phyloP scores from a whole-genome alignment of 73 alveolate species.

The Durusdinium trenchii region DNA sequence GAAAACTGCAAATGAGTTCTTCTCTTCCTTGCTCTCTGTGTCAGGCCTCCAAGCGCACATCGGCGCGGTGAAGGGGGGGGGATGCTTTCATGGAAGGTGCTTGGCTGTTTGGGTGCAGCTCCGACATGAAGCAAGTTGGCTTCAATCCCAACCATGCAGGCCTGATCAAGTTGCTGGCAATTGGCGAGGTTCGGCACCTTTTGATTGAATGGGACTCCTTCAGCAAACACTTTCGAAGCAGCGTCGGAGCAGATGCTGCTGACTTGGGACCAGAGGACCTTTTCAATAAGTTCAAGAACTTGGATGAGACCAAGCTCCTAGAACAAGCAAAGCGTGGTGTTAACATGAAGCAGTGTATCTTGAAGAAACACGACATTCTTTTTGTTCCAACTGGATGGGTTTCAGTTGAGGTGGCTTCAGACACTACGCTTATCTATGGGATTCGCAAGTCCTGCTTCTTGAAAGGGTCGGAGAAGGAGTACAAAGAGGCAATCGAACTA shows the following conservation, averaged over 20 bases:
- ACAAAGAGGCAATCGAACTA: not conserved
- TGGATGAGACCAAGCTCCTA: not conserved
- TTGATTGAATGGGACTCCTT: not conserved
- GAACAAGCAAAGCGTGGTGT: not conserved
- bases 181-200: constrained; percentile 24
- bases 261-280: not conserved
- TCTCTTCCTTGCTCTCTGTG: not conserved
- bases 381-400: not conserved
- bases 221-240: not conserved
- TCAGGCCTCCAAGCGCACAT: not conserved
- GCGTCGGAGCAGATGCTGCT: not conserved
- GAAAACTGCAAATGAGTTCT: not conserved
- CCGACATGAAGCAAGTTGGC: not conserved
- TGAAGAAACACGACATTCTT: not conserved
- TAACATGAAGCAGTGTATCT: not conserved
- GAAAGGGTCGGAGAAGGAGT: not conserved
- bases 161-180: constrained; percentile 20
- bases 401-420: not conserved
- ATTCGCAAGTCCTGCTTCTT: not conserved
- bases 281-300: not conserved
- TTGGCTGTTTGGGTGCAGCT: constrained; percentile 6
- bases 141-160: not conserved
- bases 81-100: not conserved
- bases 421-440: not conserved
- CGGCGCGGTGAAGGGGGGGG: not conserved